These are phyloP conservation scores for Hypericum androsaemum DNA, from an alignment of 345 rosid species.

Conservation along the genomic window DNA sequence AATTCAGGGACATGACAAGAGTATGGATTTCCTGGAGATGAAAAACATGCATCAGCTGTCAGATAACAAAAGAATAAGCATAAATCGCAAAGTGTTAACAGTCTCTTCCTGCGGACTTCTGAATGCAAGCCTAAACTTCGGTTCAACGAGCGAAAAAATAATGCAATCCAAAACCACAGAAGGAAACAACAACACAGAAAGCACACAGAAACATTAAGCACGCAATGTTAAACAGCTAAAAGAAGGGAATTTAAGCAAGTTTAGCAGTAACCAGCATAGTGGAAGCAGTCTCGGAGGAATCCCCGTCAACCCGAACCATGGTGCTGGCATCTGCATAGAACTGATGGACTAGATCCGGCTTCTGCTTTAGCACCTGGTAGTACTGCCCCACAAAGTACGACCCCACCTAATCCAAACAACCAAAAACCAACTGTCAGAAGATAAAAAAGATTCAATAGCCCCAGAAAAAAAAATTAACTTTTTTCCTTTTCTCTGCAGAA, in stretches of 20 bases:
- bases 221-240: background rate
- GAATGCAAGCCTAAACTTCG: too few species aligned
- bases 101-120: too few species aligned
- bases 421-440: constrained; percentile 3
- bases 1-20: constrained; percentile 52
- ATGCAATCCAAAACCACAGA: background rate
- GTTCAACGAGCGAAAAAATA: background rate
- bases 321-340: constrained; percentile 66
- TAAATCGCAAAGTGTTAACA: background rate
- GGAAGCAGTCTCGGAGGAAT: constrained; percentile 51
- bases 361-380: constrained; percentile 74
- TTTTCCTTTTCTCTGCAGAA: background rate
- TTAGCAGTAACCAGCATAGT: constrained; percentile 53
- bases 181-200: background rate
- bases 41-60: background rate
- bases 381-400: constrained; percentile 92
- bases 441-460: background rate
- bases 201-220: background rate
- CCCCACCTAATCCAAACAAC: constrained; percentile 48
- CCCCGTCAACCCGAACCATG: constrained; percentile 75
- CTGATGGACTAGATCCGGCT: constrained; percentile 79
- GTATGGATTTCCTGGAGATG: constrained; percentile 62
- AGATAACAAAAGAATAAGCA: background rate
- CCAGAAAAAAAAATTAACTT: background rate
- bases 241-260: background rate